Percentiles rank a stretch among this genome's conserved stretches.
These are phyloP conservation scores for Coemansia sp. DNA, from an alignment of 192 early-diverging fungal species.

Conservation along the genomic window DNA sequence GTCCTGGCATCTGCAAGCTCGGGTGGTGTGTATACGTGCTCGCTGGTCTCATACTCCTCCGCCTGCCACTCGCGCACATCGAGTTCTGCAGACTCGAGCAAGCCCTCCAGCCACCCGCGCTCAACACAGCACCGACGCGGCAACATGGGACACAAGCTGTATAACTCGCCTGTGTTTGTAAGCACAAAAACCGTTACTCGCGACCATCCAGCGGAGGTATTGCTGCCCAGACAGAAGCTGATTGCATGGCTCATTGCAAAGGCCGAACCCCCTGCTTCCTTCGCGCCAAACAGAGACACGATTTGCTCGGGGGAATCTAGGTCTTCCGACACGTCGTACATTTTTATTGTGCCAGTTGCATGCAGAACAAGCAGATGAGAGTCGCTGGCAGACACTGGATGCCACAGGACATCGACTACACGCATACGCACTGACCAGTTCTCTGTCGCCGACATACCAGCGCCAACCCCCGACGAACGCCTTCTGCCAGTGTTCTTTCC, in stretches of 20 bases:
- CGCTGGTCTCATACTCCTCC: conserved; percentile 44
- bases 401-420: conserved; percentile 75
- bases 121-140: conserved; percentile 55
- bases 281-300: conserved; percentile 27
- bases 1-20: conserved; percentile 46
- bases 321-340: conserved; percentile 69
- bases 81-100: conserved; percentile 41
- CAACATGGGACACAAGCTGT: conserved; percentile 75
- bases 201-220: conserved; percentile 61
- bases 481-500: background rate
- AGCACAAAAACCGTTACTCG: conserved; percentile 69
- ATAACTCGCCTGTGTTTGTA: conserved; percentile 70
- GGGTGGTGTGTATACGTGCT: conserved; percentile 30
- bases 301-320: conserved; percentile 68
- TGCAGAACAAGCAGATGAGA: conserved; percentile 71
- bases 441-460: conserved; percentile 19
- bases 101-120: conserved; percentile 30
- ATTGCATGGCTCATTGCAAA: conserved; percentile 47
- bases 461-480: conserved; percentile 19
- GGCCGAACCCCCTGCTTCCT: conserved; percentile 5
- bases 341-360: conserved; percentile 62
- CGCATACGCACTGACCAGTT: conserved; percentile 46
- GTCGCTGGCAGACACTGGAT: conserved; percentile 69
- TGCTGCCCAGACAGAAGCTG: conserved; percentile 54
- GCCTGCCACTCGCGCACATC: conserved; percentile 54